A percentile compares a stretch with the other conserved stretches of the same genome.
These are phyloP conservation scores for Tolypocladium amazonense DNA, from an alignment of 2,329 filamentous ascomycete species.

Conservation along the genomic window DNA sequence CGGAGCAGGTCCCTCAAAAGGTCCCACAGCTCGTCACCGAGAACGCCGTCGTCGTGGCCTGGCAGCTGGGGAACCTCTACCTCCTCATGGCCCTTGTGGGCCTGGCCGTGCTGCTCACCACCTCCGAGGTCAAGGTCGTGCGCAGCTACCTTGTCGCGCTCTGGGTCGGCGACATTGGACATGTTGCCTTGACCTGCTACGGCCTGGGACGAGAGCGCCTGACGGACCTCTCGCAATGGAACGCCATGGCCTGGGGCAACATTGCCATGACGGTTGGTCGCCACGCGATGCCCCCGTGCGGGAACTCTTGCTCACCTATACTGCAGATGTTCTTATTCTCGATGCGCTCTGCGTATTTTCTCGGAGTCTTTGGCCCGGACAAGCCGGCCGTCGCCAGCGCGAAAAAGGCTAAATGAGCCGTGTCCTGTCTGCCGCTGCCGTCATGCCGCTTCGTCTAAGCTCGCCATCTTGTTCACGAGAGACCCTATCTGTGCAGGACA, in stretches of 20 bases:
- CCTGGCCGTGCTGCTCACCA: constrained; percentile 52
- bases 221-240: constrained; percentile 49
- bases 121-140: constrained; percentile 54
- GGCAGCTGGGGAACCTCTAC: constrained; percentile 62
- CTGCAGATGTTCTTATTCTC: constrained; percentile 41
- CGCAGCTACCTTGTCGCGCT: constrained; percentile 56
- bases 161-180: constrained; percentile 56
- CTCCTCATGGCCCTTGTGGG: constrained; percentile 55
- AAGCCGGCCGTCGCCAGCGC: constrained; percentile 4
- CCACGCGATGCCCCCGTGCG: not conserved
- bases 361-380: constrained; percentile 47
- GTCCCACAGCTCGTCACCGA: constrained; percentile 25
- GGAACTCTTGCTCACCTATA: not conserved
- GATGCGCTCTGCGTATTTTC: constrained; percentile 45
- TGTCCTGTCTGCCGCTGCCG: not conserved
- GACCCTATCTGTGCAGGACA: not conserved
- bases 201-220: constrained; percentile 46
- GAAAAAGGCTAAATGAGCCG: constrained; percentile 16
- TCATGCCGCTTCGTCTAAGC: not conserved
- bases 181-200: constrained; percentile 50
- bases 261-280: constrained; percentile 50
- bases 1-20: constrained; percentile 43
- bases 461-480: not conserved
- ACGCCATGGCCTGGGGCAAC: constrained; percentile 63
- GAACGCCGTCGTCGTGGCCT: constrained; percentile 45